Percentiles rank a stretch among this genome's conserved stretches.
Evolutionary conservation across 768 basidiomycete species (phyloP).

Genomic region (Auriscalpium vulgare): DNA sequence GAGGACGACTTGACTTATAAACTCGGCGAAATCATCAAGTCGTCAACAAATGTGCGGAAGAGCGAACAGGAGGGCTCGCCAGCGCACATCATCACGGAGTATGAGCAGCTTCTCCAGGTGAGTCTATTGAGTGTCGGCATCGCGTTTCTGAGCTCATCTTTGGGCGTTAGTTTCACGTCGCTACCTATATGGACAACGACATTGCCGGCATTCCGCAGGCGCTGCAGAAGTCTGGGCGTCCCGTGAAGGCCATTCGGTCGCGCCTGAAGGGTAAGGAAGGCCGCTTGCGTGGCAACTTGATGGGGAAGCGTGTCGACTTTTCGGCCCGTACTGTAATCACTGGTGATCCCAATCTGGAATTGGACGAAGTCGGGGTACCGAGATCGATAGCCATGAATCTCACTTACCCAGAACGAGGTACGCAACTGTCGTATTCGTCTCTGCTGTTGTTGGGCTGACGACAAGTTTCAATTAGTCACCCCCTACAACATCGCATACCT

Average conservation of each 20-base stretch:
- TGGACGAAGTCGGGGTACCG: constrained; percentile 97
- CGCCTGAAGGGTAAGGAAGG: constrained; percentile 99
- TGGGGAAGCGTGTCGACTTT: constrained; percentile 99
- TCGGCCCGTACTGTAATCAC: constrained; percentile 99
- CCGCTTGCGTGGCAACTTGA: constrained; percentile 92
- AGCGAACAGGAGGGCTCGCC: constrained; percentile 97
- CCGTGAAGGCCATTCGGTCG: constrained; percentile 96
- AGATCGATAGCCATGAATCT: constrained; percentile 94
- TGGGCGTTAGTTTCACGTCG: constrained; percentile 81
- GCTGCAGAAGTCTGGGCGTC: constrained; percentile 92
- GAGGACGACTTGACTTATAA: constrained; percentile 99
- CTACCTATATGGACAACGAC: constrained; percentile 99
- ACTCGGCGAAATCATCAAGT: constrained; percentile 92
- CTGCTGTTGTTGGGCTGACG: constrained; percentile 5
- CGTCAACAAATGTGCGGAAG: constrained; percentile 83
- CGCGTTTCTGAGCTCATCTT: not conserved
- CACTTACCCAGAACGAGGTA: constrained; percentile 95
- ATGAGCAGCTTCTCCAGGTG: constrained; percentile 93
- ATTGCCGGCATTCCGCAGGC: constrained; percentile 98
- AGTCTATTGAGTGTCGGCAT: constrained; percentile 15
- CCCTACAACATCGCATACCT: constrained; percentile 94
- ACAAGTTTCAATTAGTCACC: constrained; percentile 52
- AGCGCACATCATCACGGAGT: constrained; percentile 90
- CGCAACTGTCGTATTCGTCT: constrained; percentile 13
- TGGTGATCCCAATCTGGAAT: constrained; percentile 92